phyloP scores from a whole-genome alignment of 768 basidiomycete species.

The Serendipita sp. region DNA sequence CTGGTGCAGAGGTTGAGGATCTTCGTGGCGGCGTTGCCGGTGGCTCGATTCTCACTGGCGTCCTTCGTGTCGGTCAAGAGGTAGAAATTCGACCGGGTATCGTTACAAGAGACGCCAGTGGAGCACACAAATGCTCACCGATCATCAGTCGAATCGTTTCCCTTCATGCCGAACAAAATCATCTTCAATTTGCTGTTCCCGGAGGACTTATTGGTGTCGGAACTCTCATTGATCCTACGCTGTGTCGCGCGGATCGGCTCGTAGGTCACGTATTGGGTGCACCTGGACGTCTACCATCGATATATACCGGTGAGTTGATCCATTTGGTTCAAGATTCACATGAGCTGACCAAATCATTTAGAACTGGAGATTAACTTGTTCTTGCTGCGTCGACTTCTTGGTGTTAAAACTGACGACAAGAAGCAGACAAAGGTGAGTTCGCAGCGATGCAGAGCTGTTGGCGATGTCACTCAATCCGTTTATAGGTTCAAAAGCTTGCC shows the following conservation, averaged over 20 bases:
- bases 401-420: conserved; percentile 97
- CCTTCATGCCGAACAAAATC: conserved; percentile 87
- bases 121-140: conserved; percentile 81
- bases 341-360: conserved; percentile 16
- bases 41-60: conserved; percentile 86
- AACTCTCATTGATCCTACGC: conserved; percentile 87
- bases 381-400: conserved; percentile 87
- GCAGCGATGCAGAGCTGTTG: not conserved
- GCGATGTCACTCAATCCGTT: not conserved
- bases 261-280: conserved; percentile 94
- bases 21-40: conserved; percentile 97
- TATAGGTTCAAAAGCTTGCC: conserved; percentile 58
- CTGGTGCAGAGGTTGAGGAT: conserved; percentile 91
- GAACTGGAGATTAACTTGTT: conserved; percentile 89
- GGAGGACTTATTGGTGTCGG: conserved; percentile 98
- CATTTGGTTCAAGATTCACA: not conserved
- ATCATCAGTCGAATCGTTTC: conserved; percentile 86
- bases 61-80: conserved; percentile 77
- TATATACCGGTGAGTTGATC: conserved; percentile 56
- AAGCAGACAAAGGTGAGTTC: conserved; percentile 68
- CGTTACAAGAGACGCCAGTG: conserved; percentile 85
- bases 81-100: conserved; percentile 96
- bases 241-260: conserved; percentile 91
- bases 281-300: conserved; percentile 83
- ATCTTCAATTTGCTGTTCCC: conserved; percentile 87